Evolutionary conservation across 257 asterid genomes (phyloP).

Genomic region (Solanum clarkiae): DNA sequence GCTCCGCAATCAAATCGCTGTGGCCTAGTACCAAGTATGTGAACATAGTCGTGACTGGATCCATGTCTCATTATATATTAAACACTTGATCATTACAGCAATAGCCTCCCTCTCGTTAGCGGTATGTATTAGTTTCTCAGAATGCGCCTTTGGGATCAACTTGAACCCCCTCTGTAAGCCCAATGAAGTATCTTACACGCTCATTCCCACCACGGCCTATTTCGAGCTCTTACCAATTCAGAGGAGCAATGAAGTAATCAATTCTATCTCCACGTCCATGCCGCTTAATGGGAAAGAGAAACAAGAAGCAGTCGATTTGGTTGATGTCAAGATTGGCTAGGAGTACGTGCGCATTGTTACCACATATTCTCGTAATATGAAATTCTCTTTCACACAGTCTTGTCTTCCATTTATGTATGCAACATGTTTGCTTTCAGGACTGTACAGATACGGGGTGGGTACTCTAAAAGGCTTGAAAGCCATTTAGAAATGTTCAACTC

Average conservation of each 20-base stretch:
- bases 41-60: not conserved
- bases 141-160: not conserved
- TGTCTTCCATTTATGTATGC: not conserved
- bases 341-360: not conserved
- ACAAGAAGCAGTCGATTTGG: not conserved
- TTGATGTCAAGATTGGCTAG: not conserved
- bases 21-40: not conserved
- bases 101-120: not conserved
- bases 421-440: not conserved
- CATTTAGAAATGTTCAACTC: not conserved
- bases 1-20: slow-evolving; percentile 22
- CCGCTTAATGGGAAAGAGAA: not conserved
- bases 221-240: not conserved
- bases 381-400: not conserved
- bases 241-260: not conserved
- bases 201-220: not conserved
- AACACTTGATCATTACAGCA: not conserved
- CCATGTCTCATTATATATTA: not conserved
- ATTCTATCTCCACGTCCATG: not conserved
- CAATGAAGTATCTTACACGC: not conserved
- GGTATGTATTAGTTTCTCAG: not conserved
- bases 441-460: not conserved
- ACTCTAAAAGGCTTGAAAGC: not conserved
- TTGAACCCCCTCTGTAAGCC: not conserved
- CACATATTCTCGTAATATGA: not conserved